Evolutionary conservation across 495 filamentous ascomycete genomes (phyloP), one percentile per base, ranked within the genome.

Genomic region (Bacidia rubella): DNA sequence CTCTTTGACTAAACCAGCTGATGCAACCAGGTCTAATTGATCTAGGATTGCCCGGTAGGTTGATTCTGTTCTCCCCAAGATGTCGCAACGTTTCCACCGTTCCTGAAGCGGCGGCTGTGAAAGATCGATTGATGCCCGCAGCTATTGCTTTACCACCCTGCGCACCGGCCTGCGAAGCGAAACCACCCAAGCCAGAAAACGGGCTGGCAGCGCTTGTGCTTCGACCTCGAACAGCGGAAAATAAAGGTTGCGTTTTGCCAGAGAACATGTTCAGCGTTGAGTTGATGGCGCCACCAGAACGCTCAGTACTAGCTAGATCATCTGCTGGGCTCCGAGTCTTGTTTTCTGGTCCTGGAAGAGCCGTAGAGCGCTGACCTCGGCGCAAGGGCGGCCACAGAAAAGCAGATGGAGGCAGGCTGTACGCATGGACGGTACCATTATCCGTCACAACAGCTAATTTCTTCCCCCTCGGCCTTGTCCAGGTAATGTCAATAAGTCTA

Each of bases 321-420:
- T 71, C 70, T 12, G 61, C 50, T 25, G 60, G 49, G 17, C 29
- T 40, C 11, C 56, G 47, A 43, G 49, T 27, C 47, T 9, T 50
- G 22, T 17, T 26, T 35, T 50, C 47, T 62, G 54, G 63, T 66
- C 41, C 45, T 62, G 65, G 29, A 24, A 53, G 19, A 49, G 62
- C 35, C 40, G 66, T 27, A 19, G 70, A 60, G 17, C 69, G 73
- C 25, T 67, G 68, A 19, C 68, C 60, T 49, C 85, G 81, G 43
- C 85, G 86, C 51, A 82, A 80, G 41, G 90, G 90, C 26, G 90
- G 90, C 90, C 90, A 96, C 40, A 84, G 79, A 53, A 87, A 89
- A 2, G 88, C 86, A 47, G 77, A 83, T 23, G 79, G 68, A n/a
- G 87, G 86, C 44, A 96, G 68, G 58, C 95, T 85, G 58, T 92